phyloP scores from a whole-genome alignment of 1,284 basidiomycete species.

The Trichosporon ovoides region DNA sequence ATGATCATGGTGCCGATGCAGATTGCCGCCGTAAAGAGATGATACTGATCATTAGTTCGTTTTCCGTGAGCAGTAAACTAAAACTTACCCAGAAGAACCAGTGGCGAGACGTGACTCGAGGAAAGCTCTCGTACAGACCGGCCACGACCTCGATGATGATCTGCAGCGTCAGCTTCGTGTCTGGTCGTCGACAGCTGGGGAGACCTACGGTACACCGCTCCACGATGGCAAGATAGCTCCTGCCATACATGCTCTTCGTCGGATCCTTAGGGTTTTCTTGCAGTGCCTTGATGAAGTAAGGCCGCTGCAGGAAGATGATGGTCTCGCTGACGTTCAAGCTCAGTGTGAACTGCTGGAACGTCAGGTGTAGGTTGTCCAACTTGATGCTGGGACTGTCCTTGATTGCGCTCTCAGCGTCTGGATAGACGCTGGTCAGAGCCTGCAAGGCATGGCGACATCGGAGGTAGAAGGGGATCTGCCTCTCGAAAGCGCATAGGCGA shows the following conservation, averaged over 20 bases:
- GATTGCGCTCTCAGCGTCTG: conserved; percentile 22
- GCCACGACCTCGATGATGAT: conserved; percentile 28
- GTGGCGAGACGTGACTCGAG: conserved; percentile 28
- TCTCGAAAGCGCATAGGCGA: conserved; percentile 29
- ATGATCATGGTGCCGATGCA: conserved; percentile 29
- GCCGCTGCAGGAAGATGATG: conserved; percentile 31
- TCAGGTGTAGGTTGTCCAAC: conserved; percentile 22
- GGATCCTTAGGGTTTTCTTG: conserved; percentile 27
- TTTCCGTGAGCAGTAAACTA: too few species aligned
- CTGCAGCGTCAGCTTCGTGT: conserved; percentile 10
- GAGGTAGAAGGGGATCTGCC: conserved; percentile 26
- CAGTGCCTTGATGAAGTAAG: conserved; percentile 33
- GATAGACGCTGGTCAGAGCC: conserved; percentile 24
- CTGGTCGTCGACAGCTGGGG: neutral
- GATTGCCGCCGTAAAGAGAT: conserved; percentile 35
- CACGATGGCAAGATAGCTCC: conserved; percentile 29
- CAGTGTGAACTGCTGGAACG: conserved; percentile 34
- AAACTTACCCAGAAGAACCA: conserved; percentile 37
- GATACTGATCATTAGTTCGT: conserved; percentile 25
- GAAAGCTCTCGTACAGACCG: conserved; percentile 27
- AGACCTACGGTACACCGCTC: conserved; percentile 33
- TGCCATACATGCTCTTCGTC: conserved; percentile 21
- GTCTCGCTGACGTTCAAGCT: conserved; percentile 30
- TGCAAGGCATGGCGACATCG: conserved; percentile 29
- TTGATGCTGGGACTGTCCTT: conserved; percentile 24